These are phyloP conservation scores for Telopea speciosissima DNA, from an alignment of 177 flowering plant genomes.

Conservation along the genomic window DNA sequence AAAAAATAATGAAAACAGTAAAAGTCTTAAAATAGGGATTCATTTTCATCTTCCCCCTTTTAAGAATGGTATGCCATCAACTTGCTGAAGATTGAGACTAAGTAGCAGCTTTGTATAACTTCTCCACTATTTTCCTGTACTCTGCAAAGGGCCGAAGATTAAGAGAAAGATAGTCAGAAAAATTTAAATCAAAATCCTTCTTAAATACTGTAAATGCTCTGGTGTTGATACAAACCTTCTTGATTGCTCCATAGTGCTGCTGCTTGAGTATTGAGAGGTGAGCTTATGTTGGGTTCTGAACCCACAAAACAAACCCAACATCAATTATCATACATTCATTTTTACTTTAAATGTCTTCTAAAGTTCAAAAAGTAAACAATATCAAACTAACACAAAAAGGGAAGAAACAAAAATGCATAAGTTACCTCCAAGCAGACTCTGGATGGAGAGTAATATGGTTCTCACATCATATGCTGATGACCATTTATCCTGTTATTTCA, in stretches of 20 bases:
- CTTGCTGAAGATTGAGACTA: neutral
- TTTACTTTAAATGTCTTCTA: too few species aligned
- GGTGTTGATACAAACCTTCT: conserved; percentile 44
- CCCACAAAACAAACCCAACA: neutral
- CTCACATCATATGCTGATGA: conserved; percentile 98
- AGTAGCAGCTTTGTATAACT: conserved; percentile 58
- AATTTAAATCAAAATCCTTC: neutral
- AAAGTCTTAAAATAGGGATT: too few species aligned
- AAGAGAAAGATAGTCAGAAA: neutral
- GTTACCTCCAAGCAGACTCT: conserved; percentile 70
- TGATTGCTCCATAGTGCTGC: conserved; percentile 91
- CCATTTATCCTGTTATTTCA: conserved; percentile 72
- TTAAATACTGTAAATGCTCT: neutral
- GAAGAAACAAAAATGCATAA: neutral
- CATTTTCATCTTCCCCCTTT: too few species aligned
- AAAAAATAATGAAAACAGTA: too few species aligned
- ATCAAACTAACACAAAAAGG: neutral
- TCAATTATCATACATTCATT: too few species aligned
- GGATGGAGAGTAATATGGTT: conserved; percentile 80
- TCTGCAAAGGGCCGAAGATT: conserved; percentile 40
- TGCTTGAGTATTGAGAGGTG: conserved; percentile 86
- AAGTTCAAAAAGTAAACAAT: too few species aligned
- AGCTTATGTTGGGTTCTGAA: conserved; percentile 89
- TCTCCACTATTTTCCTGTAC: conserved; percentile 86
- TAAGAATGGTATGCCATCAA: too few species aligned